Percentiles rank a stretch among this genome's conserved stretches.
phyloP scores from a whole-genome alignment of 2,329 filamentous ascomycete genomes.

The Stemphylium vesicarium region DNA sequence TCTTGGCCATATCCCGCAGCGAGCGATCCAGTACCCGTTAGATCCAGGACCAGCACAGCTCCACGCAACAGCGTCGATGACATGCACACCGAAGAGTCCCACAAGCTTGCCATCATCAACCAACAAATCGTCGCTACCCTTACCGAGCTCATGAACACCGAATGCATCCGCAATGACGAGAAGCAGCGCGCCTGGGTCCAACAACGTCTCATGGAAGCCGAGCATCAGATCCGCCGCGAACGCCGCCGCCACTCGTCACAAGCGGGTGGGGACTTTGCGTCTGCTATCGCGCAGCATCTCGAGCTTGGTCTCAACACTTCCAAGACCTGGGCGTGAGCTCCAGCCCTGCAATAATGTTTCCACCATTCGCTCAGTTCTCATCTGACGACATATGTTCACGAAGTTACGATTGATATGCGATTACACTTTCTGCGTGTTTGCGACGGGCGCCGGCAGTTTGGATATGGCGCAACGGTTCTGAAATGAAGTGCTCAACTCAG shows the following conservation, averaged over 20 bases:
- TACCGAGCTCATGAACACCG: slow-evolving; percentile 61
- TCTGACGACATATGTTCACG: not conserved
- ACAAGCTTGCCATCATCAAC: slow-evolving; percentile 58
- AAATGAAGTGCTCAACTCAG: slow-evolving; percentile 43
- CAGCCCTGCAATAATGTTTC: not conserved
- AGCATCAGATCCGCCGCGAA: slow-evolving; percentile 56
- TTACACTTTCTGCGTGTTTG: slow-evolving; percentile 6
- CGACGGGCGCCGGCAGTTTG: slow-evolving; percentile 2
- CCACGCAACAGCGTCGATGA: slow-evolving; percentile 34
- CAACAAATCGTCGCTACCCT: slow-evolving; percentile 61
- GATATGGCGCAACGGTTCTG: slow-evolving; percentile 31
- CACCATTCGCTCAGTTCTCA: not conserved
- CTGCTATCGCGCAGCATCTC: slow-evolving; percentile 45
- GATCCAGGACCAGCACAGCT: slow-evolving; percentile 19
- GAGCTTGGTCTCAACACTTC: slow-evolving; percentile 36
- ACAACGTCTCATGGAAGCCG: slow-evolving; percentile 60
- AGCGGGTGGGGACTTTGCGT: slow-evolving; percentile 43
- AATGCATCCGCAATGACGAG: slow-evolving; percentile 55
- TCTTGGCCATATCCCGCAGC: slow-evolving; percentile 30
- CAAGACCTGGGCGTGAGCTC: slow-evolving; percentile 37
- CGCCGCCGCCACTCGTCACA: slow-evolving; percentile 48
- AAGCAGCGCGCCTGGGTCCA: slow-evolving; percentile 59
- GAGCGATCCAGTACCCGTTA: slow-evolving; percentile 33
- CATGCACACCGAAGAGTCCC: slow-evolving; percentile 50
- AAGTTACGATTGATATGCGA: not conserved